phyloP scores from a whole-genome alignment of 108 stramenopile genomes.

The Epipyxis sp. region DNA sequence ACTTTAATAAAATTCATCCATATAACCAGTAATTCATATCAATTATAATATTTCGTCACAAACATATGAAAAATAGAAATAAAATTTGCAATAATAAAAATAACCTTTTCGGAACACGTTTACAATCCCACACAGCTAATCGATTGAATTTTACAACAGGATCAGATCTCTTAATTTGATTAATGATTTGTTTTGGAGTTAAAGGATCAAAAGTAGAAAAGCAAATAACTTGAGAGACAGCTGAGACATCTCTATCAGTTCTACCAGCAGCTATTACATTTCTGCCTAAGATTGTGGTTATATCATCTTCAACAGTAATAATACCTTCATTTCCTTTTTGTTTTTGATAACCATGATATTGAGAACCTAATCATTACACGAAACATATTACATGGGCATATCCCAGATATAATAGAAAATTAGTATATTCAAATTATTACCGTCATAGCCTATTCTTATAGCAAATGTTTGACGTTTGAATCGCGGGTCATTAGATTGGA shows the following conservation, averaged over 20 bases:
- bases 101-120: slow-evolving; percentile 13
- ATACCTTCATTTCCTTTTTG: slow-evolving; percentile 2
- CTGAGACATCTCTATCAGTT: slow-evolving; percentile 24
- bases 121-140: slow-evolving; percentile 15
- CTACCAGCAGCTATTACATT: slow-evolving; percentile 19
- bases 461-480: background rate
- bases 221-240: slow-evolving; percentile 22
- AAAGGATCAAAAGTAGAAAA: slow-evolving; percentile 7
- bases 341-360: slow-evolving; percentile 1
- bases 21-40: too few relatives aligned
- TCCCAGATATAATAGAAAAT: too few relatives aligned
- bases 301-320: slow-evolving; percentile 25
- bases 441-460: slow-evolving; percentile 9
- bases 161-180: background rate
- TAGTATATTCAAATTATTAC: too few relatives aligned
- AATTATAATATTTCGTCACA: too few relatives aligned
- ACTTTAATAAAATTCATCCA: too few relatives aligned
- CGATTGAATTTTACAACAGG: too few relatives aligned
- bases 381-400: too few relatives aligned
- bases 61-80: too few relatives aligned
- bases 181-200: background rate
- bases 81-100: too few relatives aligned
- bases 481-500: background rate
- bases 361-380: too few relatives aligned
- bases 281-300: background rate